Evolutionary conservation across 2,329 filamentous ascomycete species (phyloP).

Genomic region (Blastomyces silverae): DNA sequence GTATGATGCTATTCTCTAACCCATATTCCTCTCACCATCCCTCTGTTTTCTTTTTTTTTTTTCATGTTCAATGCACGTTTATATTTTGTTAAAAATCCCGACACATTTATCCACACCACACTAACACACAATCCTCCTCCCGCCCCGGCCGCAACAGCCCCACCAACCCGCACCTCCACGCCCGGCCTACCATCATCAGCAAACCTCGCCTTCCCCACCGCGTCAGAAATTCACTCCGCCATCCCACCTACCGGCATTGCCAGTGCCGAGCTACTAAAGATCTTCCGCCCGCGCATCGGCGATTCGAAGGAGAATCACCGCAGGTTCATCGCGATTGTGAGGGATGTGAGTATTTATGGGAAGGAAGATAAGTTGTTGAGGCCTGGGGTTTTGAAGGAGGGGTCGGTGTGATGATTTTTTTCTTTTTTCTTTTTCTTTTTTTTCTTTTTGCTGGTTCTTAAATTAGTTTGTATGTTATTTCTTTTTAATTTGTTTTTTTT

Average conservation of each 20-base stretch:
- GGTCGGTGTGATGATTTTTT: background rate
- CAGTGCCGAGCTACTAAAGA: conserved; percentile 40
- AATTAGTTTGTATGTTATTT: background rate
- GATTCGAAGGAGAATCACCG: conserved; percentile 39
- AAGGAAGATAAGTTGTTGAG: conserved; percentile 40
- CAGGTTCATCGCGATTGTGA: conserved; percentile 41
- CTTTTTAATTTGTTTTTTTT: no score
- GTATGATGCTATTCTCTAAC: background rate
- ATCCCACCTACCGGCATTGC: conserved; percentile 43
- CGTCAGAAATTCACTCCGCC: conserved; percentile 42
- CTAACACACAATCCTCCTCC: background rate
- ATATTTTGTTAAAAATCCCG: background rate
- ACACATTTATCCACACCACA: background rate
- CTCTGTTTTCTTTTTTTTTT: no score
- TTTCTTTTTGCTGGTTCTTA: background rate
- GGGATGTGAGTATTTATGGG: conserved; percentile 39
- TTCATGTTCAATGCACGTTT: background rate
- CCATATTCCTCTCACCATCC: background rate
- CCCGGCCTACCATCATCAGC: background rate
- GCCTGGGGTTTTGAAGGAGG: conserved; percentile 30
- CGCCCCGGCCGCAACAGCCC: conserved; percentile 6
- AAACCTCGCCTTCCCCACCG: conserved; percentile 35
- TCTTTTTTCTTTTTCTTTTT: background rate
- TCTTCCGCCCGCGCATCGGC: conserved; percentile 40
- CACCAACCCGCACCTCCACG: background rate